These are phyloP conservation scores for Exophiala aquamarina DNA, from an alignment of 2,329 filamentous ascomycete genomes.

Conservation along the genomic window DNA sequence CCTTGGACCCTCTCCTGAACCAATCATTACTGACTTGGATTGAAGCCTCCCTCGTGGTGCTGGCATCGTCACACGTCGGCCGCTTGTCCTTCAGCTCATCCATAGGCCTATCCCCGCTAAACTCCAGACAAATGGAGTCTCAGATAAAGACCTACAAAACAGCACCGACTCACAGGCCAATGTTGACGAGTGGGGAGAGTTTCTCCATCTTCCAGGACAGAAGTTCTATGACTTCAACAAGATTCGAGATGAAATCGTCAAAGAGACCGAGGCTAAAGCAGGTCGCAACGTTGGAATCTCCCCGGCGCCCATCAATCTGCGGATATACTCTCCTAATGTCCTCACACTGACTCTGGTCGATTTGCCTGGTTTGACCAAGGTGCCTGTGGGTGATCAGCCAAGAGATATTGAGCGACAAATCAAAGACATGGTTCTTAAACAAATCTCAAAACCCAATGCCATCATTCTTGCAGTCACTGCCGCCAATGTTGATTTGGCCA, in stretches of 20 bases:
- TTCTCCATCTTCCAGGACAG: slow-evolving; percentile 93
- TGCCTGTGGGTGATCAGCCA: slow-evolving; percentile 93
- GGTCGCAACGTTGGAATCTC: slow-evolving; percentile 96
- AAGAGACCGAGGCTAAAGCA: slow-evolving; percentile 95
- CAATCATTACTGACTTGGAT: slow-evolving; percentile 31
- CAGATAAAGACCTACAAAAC: slow-evolving; percentile 62
- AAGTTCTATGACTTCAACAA: slow-evolving; percentile 99
- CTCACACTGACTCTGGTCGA: slow-evolving; percentile 95
- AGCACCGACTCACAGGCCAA: slow-evolving; percentile 86
- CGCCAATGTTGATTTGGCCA: slow-evolving; percentile 96
- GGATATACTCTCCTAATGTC: slow-evolving; percentile 98
- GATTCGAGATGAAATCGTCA: slow-evolving; percentile 95
- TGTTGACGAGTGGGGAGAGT: slow-evolving; percentile 96
- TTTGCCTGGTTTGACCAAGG: slow-evolving; percentile 92
- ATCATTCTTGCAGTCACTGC: slow-evolving; percentile 96
- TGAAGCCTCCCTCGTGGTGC: slow-evolving; percentile 89
- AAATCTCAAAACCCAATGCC: slow-evolving; percentile 97
- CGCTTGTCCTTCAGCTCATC: slow-evolving; percentile 95
- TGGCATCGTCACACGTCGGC: slow-evolving; percentile 93
- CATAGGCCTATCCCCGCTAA: slow-evolving; percentile 70
- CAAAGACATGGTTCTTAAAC: slow-evolving; percentile 96
- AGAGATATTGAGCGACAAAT: slow-evolving; percentile 97
- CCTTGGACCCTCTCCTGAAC: slow-evolving; percentile 18
- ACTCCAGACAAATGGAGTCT: slow-evolving; percentile 68
- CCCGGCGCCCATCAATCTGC: slow-evolving; percentile 91